Percentiles rank a stretch among this genome's conserved stretches.
Evolutionary conservation across 805 yeast species (phyloP).

Genomic region (Candida loeiensis): DNA sequence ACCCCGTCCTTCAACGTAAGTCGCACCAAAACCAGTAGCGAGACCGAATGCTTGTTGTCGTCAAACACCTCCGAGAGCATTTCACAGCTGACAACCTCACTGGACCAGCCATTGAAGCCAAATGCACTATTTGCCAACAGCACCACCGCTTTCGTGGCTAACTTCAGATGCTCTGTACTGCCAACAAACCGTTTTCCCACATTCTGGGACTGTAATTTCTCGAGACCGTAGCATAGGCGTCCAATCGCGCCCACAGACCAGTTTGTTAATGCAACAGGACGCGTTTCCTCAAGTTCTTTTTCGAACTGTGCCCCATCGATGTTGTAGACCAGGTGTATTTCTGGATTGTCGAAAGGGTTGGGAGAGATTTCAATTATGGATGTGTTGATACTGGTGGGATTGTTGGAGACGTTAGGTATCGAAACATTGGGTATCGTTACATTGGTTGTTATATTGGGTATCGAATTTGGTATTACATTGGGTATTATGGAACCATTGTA

Average conservation of each 20-base stretch:
- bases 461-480: no score
- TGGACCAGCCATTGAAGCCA: slow-evolving; percentile 58
- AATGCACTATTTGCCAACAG: slow-evolving; percentile 48
- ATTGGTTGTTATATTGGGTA: no score
- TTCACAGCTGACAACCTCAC: slow-evolving; percentile 32
- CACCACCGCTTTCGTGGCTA: slow-evolving; percentile 22
- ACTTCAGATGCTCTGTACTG: slow-evolving; percentile 6
- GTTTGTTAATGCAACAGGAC: slow-evolving; percentile 30
- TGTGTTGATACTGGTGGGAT: no score
- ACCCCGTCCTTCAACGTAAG: slow-evolving; percentile 46
- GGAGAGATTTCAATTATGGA: no score
- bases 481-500: no score
- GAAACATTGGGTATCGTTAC: no score
- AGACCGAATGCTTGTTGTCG: slow-evolving; percentile 21
- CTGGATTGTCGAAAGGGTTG: not conserved
- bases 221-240: slow-evolving; percentile 45
- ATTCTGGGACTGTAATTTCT: slow-evolving; percentile 24
- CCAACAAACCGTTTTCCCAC: slow-evolving; percentile 5
- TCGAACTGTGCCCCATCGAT: slow-evolving; percentile 13
- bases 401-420: no score
- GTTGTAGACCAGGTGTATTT: not conserved
- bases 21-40: slow-evolving; percentile 28
- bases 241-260: slow-evolving; percentile 52
- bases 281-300: slow-evolving; percentile 9
- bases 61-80: slow-evolving; percentile 19